These are phyloP conservation scores for Geotrichum bryndzae DNA, from an alignment of 1,139 yeast species.

Conservation along the genomic window DNA sequence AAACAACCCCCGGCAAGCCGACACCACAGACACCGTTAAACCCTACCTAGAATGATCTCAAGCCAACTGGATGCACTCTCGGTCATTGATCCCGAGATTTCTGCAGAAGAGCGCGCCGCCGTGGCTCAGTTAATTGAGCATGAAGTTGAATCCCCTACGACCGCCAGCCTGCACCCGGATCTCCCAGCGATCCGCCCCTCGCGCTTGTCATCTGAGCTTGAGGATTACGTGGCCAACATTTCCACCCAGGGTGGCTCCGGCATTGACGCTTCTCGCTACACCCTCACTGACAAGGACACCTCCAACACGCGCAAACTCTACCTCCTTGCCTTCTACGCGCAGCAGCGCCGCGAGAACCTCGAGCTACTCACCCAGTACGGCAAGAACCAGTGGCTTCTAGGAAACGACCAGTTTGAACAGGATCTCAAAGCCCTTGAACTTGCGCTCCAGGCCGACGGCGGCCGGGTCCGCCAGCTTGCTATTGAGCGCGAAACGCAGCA, in stretches of 20 bases:
- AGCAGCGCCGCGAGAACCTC: conserved; percentile 29
- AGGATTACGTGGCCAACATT: background rate
- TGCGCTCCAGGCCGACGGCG: conserved; percentile 22
- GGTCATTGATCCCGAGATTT: conserved; percentile 23
- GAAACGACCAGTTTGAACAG: conserved; percentile 31
- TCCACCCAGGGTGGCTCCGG: conserved; percentile 20
- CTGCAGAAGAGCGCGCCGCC: conserved; percentile 21
- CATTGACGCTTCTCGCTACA: conserved; percentile 30
- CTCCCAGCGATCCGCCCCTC: background rate
- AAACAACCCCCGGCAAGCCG: background rate
- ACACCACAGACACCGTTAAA: background rate
- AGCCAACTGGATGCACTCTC: conserved; percentile 17
- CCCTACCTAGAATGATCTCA: background rate
- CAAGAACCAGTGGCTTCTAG: conserved; percentile 34
- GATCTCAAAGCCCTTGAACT: conserved; percentile 24
- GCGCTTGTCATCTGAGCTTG: background rate
- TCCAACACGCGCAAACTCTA: conserved; percentile 17
- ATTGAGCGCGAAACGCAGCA: conserved; percentile 25
- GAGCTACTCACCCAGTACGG: conserved; percentile 29
- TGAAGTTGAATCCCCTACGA: conserved; percentile 16
- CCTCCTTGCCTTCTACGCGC: conserved; percentile 29
- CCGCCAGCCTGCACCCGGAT: conserved; percentile 11
- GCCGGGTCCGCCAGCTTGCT: conserved; percentile 24
- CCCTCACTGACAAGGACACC: conserved; percentile 19
- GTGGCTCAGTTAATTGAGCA: conserved; percentile 21